phyloP scores from a whole-genome alignment of 2,329 filamentous ascomycete species.

The Cladosporium halotolerans region DNA sequence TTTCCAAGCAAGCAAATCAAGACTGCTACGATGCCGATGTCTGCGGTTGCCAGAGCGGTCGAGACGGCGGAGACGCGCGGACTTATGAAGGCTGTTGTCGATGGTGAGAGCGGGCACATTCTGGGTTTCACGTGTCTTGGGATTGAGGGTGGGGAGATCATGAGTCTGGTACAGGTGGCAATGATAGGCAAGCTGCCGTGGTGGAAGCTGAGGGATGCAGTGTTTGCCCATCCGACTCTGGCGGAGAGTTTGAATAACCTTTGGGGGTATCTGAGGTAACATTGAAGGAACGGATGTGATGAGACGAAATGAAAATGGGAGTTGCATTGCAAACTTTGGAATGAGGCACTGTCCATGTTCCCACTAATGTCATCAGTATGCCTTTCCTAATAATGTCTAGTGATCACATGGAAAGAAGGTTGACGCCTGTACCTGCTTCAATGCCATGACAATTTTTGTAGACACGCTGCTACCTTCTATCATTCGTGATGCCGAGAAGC shows the following conservation, averaged over 20 bases:
- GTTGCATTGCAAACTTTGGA: too few species aligned
- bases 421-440: too few species aligned
- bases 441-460: too few species aligned
- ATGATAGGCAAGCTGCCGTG: constrained; percentile 46
- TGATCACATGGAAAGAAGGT: too few species aligned
- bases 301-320: too few species aligned
- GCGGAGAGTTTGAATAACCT: constrained; percentile 49
- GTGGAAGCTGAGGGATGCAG: constrained; percentile 41
- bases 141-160: constrained; percentile 48
- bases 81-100: constrained; percentile 48
- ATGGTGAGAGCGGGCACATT: constrained; percentile 44
- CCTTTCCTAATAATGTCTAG: too few species aligned
- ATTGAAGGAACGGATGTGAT: too few species aligned
- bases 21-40: constrained; percentile 47
- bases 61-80: constrained; percentile 49
- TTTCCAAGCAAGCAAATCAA: constrained; percentile 25
- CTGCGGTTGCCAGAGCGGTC: constrained; percentile 45
- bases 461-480: too few species aligned
- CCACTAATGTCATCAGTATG: too few species aligned
- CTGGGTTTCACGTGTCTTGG: constrained; percentile 49
- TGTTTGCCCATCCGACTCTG: constrained; percentile 47
- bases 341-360: too few species aligned
- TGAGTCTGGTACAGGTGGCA: constrained; percentile 49
- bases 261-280: constrained; percentile 37
- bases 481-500: too few species aligned